These are phyloP conservation scores for Leccinum subrobustum DNA, from an alignment of 1,284 basidiomycete genomes.

Conservation along the genomic window DNA sequence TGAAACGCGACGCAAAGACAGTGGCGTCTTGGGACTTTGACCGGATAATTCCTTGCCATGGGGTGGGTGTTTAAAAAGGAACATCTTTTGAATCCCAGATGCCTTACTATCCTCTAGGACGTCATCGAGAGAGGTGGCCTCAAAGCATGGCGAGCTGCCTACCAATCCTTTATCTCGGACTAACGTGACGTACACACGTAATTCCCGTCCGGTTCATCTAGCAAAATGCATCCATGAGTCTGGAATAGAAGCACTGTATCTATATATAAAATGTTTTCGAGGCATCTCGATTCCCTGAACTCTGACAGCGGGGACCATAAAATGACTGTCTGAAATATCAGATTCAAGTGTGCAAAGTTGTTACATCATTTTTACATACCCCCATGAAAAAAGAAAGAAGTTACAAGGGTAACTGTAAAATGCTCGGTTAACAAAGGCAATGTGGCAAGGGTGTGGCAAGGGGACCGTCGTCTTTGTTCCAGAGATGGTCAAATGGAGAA, in stretches of 20 bases:
- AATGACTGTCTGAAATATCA: not conserved
- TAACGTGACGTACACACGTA: conserved; percentile 3
- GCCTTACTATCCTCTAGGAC: conserved; percentile 45
- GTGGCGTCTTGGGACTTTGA: conserved; percentile 86
- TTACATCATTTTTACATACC: not conserved
- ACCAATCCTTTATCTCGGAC: conserved; percentile 30
- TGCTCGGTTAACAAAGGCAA: not conserved
- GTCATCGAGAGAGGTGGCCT: conserved; percentile 79
- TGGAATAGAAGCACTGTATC: conserved; percentile 4
- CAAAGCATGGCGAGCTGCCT: conserved; percentile 60
- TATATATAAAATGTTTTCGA: conserved; percentile 2
- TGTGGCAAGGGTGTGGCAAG: not conserved
- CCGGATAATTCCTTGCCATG: conserved; percentile 91
- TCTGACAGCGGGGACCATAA: not conserved
- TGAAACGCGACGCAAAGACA: conserved; percentile 68
- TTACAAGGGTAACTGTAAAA: not conserved
- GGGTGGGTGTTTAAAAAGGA: conserved; percentile 45
- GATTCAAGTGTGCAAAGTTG: not conserved
- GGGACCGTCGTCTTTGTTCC: too few relatives aligned
- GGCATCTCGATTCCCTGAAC: not conserved
- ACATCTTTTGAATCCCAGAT: not conserved
- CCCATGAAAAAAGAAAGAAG: not conserved
- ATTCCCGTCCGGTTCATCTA: not conserved
- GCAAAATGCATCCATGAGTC: not conserved
- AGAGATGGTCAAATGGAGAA: not conserved